Evolutionary conservation across 2,329 filamentous ascomycete species (phyloP), one percentile per base, ranked within the genome.

Genomic region (Pestalotiopsis fici): DNA sequence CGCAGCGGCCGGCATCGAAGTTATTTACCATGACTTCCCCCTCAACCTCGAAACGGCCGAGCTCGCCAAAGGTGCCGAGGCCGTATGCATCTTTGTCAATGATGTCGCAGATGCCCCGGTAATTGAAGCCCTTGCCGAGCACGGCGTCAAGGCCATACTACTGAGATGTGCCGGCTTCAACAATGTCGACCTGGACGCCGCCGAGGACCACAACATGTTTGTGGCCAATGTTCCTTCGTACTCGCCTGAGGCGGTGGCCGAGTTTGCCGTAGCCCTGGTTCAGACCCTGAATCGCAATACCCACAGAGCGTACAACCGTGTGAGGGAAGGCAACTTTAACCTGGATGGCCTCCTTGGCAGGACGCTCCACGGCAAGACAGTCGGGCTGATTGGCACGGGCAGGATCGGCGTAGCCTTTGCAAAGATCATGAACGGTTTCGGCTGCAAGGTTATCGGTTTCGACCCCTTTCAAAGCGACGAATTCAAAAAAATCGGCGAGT

Each of bases 101-200:
- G 90, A 92, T 78, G 78, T 78, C 4, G 80, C 91, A 23, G 79
- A 83, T 65, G 82, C 77, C 4, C 74, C 78, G 1, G 86, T 91
- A 50, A 81, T 91, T 56, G 76, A 80, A 23, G 78, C 80, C 0
- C 83, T 91, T 9, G 79, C 83, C 65, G 68, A 74, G 23, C 70
- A 76, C 55, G 88, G 88, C 72, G 83, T 90, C 57, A 82, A 83
- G 60, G 87, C 87, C 64, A 82, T 92, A 69, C 85, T 91, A 27
- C 82, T 92, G 66, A 88, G 90, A 64, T 92, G 90, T 77, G 90
- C 90, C 1, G 90, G 90, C 66, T 91, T 84, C 82, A 91, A 92
- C 80, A 88, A 91, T 71, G 86, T 92, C 67, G 87, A 92, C 74
- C 85, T 92, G 25, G 75, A 76, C 21, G 80, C 82, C 1, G 90